Evolutionary conservation across 768 basidiomycete species (phyloP).

Genomic region (Naematelia encephala): DNA sequence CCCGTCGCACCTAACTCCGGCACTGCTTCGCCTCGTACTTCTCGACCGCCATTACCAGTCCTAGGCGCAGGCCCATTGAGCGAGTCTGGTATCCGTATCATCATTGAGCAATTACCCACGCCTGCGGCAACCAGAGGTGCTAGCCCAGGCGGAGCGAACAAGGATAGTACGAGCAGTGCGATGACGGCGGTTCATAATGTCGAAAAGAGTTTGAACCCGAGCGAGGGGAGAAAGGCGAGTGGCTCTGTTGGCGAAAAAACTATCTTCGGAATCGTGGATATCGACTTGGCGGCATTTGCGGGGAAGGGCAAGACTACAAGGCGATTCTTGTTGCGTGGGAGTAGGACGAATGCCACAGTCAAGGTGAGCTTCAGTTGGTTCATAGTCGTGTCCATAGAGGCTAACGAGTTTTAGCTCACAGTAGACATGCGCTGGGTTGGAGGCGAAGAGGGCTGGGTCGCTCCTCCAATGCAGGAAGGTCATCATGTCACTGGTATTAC

Average conservation of each 20-base stretch:
- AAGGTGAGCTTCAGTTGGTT: conserved; percentile 18
- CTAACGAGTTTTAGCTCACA: conserved; percentile 23
- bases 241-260: conserved; percentile 8
- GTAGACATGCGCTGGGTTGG: conserved; percentile 37
- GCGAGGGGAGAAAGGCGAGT: conserved; percentile 6
- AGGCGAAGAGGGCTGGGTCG: conserved; percentile 35
- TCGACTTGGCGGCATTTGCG: conserved; percentile 42
- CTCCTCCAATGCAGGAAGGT: conserved; percentile 37
- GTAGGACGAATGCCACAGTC: conserved; percentile 40
- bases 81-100: conserved; percentile 28
- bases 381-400: too few relatives aligned
- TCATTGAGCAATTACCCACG: conserved; percentile 24
- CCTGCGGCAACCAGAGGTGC: not conserved
- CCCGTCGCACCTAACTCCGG: conserved; percentile 3
- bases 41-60: conserved; percentile 12
- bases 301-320: conserved; percentile 32
- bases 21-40: conserved; percentile 4
- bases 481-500: conserved; percentile 37
- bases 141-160: conserved; percentile 3
- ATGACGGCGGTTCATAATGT: conserved; percentile 5
- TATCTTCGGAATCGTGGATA: conserved; percentile 31
- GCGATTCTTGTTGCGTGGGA: conserved; percentile 32
- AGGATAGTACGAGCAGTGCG: conserved; percentile 1
- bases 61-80: conserved; percentile 31
- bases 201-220: conserved; percentile 7